Evolutionary conservation across 1,139 yeast genomes (phyloP), one percentile per base, ranked within the genome.

Genomic region (Insectozyma bohioensis): DNA sequence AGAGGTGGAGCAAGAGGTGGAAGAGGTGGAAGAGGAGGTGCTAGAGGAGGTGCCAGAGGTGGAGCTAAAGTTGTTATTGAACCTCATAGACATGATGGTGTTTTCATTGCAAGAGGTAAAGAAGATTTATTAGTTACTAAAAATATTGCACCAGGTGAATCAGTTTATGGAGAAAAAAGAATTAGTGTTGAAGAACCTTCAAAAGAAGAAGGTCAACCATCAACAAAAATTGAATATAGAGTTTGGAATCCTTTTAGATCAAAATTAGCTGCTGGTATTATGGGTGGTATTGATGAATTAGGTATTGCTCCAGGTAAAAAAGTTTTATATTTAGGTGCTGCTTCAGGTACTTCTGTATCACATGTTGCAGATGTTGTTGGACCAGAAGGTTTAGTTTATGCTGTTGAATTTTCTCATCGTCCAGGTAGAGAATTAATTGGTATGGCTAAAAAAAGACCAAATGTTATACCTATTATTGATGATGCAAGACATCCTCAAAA

Each of bases 181-280:
- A 76, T 92, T 45, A 70, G 95, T 36, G 78, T 92, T 42, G 98
- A 94, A 62, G 96, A 85, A 61, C 95, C 96, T 49, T 76, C 88
- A 39, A 78, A 72, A 56, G 95, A 82, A 58, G 95, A 85, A 57
- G 84, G 84, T 57, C 84, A 73, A 38, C 94, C 95, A 48, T 84
- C 96, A 47, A 88, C 97, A 59, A 92, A 92, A 77, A 77, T 80
- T 44, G 98, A 92, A 73, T 92, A 92, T 81, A 90, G 98, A 79
- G 98, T 92, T 49, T 92, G 99, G 99, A 92, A 92, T 71, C 98
- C 98, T 47, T 92, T 92, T 84, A 84, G 98, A 83, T 92, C 97
- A 46, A 92, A 92, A 80, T 76, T 92, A 73, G 98, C 98, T 61
- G 98, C 98, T 44, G 98, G 98, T 85, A 86, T 92, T 52, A 85